A percentile compares a stretch with the other conserved stretches of the same genome.
phyloP scores from a whole-genome alignment of 352 stramenopile genomes.

The Pythium graminicola region DNA sequence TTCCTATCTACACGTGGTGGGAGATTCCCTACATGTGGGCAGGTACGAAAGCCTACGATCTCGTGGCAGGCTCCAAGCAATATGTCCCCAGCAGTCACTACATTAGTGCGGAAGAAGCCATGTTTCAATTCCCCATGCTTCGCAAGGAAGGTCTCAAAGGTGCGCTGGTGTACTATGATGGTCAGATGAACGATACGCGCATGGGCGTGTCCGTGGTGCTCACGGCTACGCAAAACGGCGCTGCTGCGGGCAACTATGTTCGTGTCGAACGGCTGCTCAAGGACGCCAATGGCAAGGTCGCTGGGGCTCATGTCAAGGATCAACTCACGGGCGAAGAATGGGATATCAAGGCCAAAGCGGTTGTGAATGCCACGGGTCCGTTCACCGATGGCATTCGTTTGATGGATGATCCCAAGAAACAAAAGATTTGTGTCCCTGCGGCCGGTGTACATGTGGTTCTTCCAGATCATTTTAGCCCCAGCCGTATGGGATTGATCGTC shows the following conservation, averaged over 20 bases:
- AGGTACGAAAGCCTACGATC: conserved; percentile 90
- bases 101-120: conserved; percentile 87
- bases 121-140: conserved; percentile 94
- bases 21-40: conserved; percentile 93
- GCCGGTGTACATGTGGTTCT: conserved; percentile 94
- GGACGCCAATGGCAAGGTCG: conserved; percentile 78
- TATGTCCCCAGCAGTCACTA: conserved; percentile 86
- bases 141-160: conserved; percentile 89
- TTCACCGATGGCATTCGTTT: conserved; percentile 89
- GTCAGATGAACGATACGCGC: conserved; percentile 93
- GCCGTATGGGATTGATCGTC: conserved; percentile 94
- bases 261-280: conserved; percentile 83
- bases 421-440: conserved; percentile 91
- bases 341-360: conserved; percentile 81
- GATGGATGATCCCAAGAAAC: conserved; percentile 88
- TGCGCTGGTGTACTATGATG: conserved; percentile 88
- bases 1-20: conserved; percentile 94
- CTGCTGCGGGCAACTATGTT: conserved; percentile 90
- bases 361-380: conserved; percentile 94
- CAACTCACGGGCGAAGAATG: conserved; percentile 85
- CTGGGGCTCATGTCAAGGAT: conserved; percentile 87
- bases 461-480: conserved; percentile 92
- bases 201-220: conserved; percentile 93
- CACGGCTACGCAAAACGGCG: conserved; percentile 91
- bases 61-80: conserved; percentile 85